These are phyloP conservation scores for Elsinoe arachidis DNA, from an alignment of 2,329 filamentous ascomycete genomes.

Conservation along the genomic window DNA sequence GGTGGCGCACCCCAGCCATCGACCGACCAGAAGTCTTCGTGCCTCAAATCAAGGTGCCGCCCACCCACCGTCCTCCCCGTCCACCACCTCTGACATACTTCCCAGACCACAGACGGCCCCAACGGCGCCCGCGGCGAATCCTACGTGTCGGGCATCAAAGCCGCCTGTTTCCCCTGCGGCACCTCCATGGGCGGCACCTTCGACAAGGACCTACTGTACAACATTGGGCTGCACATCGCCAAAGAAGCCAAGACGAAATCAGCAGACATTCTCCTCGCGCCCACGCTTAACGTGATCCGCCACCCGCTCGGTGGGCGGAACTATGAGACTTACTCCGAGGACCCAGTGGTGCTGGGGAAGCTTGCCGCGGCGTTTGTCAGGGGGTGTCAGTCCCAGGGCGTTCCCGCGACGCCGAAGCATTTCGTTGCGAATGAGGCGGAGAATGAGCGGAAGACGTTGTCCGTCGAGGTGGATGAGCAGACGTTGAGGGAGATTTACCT, in stretches of 20 bases:
- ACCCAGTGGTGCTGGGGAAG: conserved; percentile 68
- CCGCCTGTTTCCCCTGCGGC: conserved; percentile 70
- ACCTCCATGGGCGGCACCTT: conserved; percentile 72
- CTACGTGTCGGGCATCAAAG: conserved; percentile 56
- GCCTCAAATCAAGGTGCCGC: neutral
- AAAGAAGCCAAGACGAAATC: conserved; percentile 65
- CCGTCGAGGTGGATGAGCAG: conserved; percentile 56
- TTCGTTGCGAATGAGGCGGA: conserved; percentile 69
- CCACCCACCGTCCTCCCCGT: neutral
- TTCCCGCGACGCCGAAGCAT: conserved; percentile 73
- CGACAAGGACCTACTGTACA: conserved; percentile 60
- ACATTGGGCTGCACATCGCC: conserved; percentile 63
- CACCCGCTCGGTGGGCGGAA: conserved; percentile 76
- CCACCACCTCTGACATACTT: neutral
- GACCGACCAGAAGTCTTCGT: conserved; percentile 46
- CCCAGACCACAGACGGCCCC: conserved; percentile 48
- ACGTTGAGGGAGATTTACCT: conserved; percentile 62
- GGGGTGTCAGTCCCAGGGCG: conserved; percentile 61
- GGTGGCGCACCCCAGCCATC: conserved; percentile 59
- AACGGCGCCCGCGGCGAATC: conserved; percentile 60
- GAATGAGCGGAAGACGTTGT: conserved; percentile 55
- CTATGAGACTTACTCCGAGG: conserved; percentile 81
- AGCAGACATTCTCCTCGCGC: conserved; percentile 64
- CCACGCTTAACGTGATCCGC: conserved; percentile 73
- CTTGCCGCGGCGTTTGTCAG: conserved; percentile 53